Evolutionary conservation across 192 early-diverging fungal species (phyloP).

Genomic region (Backusella sp.): DNA sequence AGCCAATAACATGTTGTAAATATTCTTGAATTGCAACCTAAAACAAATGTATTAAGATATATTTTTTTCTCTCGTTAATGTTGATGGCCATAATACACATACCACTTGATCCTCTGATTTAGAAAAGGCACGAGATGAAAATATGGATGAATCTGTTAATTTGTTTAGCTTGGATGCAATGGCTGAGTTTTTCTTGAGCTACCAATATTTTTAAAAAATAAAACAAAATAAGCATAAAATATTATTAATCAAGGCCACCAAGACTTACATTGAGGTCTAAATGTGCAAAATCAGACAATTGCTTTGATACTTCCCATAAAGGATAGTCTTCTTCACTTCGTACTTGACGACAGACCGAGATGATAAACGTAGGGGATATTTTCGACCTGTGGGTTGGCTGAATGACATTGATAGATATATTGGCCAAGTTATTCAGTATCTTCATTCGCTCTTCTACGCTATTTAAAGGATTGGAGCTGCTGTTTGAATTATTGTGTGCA

Average conservation of each 20-base stretch:
- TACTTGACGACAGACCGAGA: background rate
- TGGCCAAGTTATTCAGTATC: slow-evolving; percentile 4
- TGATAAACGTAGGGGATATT: slow-evolving; percentile 16
- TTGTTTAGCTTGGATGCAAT: slow-evolving; percentile 60
- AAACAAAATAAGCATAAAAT: background rate
- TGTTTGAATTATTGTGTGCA: background rate
- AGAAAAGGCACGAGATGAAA: slow-evolving; percentile 73
- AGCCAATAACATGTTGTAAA: slow-evolving; percentile 65
- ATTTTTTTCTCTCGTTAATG: background rate
- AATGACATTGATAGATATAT: slow-evolving; percentile 36
- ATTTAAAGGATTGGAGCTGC: background rate
- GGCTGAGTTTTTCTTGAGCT: slow-evolving; percentile 1
- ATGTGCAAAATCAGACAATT: background rate
- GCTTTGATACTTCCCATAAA: background rate
- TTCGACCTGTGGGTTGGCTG: slow-evolving; percentile 62
- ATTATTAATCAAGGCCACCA: background rate
- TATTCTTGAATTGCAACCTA: slow-evolving; percentile 66
- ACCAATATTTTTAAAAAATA: background rate
- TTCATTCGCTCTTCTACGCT: background rate
- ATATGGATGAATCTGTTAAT: slow-evolving; percentile 82
- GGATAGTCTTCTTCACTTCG: background rate
- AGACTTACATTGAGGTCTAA: background rate
- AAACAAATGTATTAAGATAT: background rate
- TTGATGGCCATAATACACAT: background rate
- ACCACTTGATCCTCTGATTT: slow-evolving; percentile 64